A percentile compares a stretch with the other conserved stretches of the same genome.
phyloP scores from a whole-genome alignment of 306 rosid species.

The Vicia faba region DNA sequence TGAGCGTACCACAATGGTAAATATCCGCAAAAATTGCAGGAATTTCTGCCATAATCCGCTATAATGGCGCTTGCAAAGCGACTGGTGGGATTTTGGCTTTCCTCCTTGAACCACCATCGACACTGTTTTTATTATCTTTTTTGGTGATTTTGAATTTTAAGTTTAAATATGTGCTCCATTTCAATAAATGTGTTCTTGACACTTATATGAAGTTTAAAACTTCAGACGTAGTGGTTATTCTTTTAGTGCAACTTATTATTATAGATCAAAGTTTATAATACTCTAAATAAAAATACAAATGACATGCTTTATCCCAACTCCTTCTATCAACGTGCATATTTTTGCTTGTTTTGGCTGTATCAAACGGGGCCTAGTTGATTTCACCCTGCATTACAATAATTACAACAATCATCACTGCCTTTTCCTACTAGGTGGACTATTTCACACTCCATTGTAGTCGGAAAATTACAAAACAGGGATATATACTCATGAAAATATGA shows the following conservation, averaged over 20 bases:
- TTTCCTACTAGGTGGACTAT: not conserved
- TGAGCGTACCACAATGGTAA: too few relatives aligned
- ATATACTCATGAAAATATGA: conserved; percentile 2
- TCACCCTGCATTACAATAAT: conserved; percentile 6
- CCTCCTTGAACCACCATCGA: too few relatives aligned
- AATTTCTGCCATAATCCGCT: too few relatives aligned
- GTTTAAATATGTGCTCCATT: conserved; percentile 18
- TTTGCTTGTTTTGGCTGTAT: not conserved
- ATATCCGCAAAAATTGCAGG: too few relatives aligned
- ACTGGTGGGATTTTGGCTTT: too few relatives aligned
- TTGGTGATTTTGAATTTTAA: conserved; percentile 10
- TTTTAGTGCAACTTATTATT: not conserved
- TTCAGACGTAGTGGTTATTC: conserved; percentile 4
- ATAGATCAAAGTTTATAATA: not conserved
- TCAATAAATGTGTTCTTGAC: conserved; percentile 8
- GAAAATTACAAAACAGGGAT: not conserved
- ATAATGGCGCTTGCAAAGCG: too few relatives aligned
- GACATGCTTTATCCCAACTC: not conserved
- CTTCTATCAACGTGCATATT: not conserved
- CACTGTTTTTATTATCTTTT: not conserved
- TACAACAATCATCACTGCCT: not conserved
- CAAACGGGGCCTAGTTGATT: not conserved
- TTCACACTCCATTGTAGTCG: not conserved
- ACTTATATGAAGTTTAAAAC: conserved; percentile 6
- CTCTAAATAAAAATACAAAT: not conserved